These are phyloP conservation scores for Beauveria caledonica DNA, from an alignment of 2,329 filamentous ascomycete species.

Conservation along the genomic window DNA sequence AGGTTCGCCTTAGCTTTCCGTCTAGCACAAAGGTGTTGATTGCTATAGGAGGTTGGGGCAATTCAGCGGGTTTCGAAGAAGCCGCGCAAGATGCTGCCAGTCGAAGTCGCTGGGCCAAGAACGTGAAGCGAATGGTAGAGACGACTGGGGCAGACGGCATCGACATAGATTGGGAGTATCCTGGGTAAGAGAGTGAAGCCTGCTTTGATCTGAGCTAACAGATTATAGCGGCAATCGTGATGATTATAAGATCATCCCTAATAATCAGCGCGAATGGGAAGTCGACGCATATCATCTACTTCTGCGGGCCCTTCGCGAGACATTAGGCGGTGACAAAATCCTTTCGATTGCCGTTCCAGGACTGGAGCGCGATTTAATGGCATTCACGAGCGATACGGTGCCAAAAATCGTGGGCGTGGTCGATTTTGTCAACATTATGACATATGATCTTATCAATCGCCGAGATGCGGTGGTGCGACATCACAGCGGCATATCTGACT, in stretches of 20 bases:
- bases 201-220: not conserved
- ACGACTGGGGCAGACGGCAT: constrained; percentile 56
- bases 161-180: constrained; percentile 60
- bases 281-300: constrained; percentile 56
- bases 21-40: constrained; percentile 54
- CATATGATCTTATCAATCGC: constrained; percentile 63
- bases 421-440: constrained; percentile 62
- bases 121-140: constrained; percentile 55
- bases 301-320: constrained; percentile 47
- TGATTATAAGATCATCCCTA: constrained; percentile 59
- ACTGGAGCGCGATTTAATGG: constrained; percentile 56
- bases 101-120: constrained; percentile 52
- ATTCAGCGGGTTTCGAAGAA: constrained; percentile 52
- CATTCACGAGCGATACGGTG: constrained; percentile 50
- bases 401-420: constrained; percentile 50
- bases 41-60: constrained; percentile 69
- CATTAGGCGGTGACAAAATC: constrained; percentile 47
- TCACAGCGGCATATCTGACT: constrained; percentile 53
- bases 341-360: constrained; percentile 64
- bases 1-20: constrained; percentile 40
- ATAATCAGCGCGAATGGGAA: constrained; percentile 51
- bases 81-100: constrained; percentile 44
- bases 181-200: constrained; percentile 27
- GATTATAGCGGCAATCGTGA: constrained; percentile 52
- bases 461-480: constrained; percentile 56